Evolutionary conservation across 176 grass and related monocot genomes (phyloP), one percentile per base, ranked within the genome.

Genomic region (Chrysopogon serrulatus): DNA sequence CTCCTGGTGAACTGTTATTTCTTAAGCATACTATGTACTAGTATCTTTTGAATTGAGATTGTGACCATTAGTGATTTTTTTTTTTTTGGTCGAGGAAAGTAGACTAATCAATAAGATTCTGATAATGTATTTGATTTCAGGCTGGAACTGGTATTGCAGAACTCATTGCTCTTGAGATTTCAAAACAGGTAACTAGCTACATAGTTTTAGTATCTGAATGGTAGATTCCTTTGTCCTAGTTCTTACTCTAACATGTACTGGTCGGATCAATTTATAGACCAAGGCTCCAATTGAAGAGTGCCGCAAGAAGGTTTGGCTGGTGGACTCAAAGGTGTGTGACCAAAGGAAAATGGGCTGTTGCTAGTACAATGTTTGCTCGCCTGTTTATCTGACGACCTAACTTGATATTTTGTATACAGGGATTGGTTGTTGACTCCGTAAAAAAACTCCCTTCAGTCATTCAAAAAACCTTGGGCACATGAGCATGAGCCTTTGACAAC

Each of bases 381-480:
- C 39, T 76, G 18, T 83, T 79, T n/a, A 83, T 30, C 59, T 68
- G 53, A 74, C 16, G 32, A 19, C 24, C 67, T 82, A 48, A 74
- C 59, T 33, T 21, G 32, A 32, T 86, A 65, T 76, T 82, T 27
- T 83, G 56, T 88, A 23, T 89, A 70, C 73, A 99, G 93, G 96
- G 96, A 19, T 83, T 99, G 81, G 92, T 99, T 68, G 97, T 99
- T 62, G 39, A 61, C 35, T 96, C 93, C 76, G 97, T 61, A 89
- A 87, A 89, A 87, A 79, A 79, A 86, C 18, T 90, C 93, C 78
- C 89, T 99, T 81, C 93, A 94, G 71, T 57, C 92, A 76, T 99
- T 99, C 87, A 99, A 99, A 87, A 88, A 91, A 81, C 84, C 97
- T 75, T 99, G 93, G 93, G 97, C 96, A 47, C 93, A 99, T 92